phyloP scores from a whole-genome alignment of 495 filamentous ascomycete genomes.

The Penicillium soppii region DNA sequence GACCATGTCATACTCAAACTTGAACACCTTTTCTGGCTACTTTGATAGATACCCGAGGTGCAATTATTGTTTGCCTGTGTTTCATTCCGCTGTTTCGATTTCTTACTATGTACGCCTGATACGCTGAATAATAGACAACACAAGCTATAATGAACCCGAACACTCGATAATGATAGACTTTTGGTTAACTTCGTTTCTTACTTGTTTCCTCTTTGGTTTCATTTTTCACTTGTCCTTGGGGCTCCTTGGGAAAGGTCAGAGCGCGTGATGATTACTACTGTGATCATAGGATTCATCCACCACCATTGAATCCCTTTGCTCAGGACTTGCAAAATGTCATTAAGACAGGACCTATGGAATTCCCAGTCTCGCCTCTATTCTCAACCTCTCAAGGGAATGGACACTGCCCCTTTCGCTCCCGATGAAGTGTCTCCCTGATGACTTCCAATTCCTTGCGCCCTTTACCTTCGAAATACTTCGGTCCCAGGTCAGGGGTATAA shows the following conservation, averaged over 20 bases:
- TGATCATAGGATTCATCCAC: no score
- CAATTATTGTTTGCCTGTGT: slow-evolving; percentile 5
- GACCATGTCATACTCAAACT: slow-evolving; percentile 4
- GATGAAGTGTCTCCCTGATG: slow-evolving; percentile 29
- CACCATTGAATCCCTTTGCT: no score
- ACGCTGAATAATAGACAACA: neutral
- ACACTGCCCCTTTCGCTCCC: slow-evolving; percentile 42
- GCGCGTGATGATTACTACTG: neutral
- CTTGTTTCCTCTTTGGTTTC: neutral
- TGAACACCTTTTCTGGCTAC: slow-evolving; percentile 6
- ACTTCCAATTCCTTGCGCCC: slow-evolving; percentile 48
- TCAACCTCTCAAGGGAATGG: slow-evolving; percentile 39
- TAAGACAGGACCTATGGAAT: no score
- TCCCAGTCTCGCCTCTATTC: neutral
- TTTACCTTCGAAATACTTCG: slow-evolving; percentile 53
- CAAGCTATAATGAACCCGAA: neutral
- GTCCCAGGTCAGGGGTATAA: slow-evolving; percentile 57
- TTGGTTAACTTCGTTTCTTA: neutral
- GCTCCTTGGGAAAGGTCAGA: neutral
- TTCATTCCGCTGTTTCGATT: neutral
- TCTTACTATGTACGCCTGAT: neutral
- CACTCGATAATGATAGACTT: neutral
- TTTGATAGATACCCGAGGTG: slow-evolving; percentile 32
- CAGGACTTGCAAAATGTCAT: no score
- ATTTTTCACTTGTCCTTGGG: neutral